Evolutionary conservation across 352 stramenopile genomes (phyloP), one percentile per base, ranked within the genome.

Genomic region (Phytophthora litchii): DNA sequence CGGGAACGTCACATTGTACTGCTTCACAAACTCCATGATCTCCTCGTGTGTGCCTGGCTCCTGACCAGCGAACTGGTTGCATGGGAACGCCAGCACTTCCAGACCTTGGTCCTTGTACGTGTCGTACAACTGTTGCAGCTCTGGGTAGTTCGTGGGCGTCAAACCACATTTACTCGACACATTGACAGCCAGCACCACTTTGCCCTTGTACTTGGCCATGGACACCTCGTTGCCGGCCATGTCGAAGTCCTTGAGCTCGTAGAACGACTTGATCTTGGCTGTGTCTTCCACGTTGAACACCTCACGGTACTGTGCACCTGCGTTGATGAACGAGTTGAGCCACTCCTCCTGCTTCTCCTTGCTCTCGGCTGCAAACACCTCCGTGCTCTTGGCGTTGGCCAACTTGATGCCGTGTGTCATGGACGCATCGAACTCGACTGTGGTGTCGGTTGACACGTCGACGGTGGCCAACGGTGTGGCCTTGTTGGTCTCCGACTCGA

Each of bases 131-230:
- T 90, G 64, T 20, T 71, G 65, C 37, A 96, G 79, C 78, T 97
- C 83, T 49, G 82, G 86, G 81, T 96, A 96, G 70, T 96, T 95
- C 52, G 67, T 70, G 54, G 88, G 84, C 3, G 88, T 94, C 35
- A 91, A 60, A 14, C 85, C 88, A 80, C 86, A 94, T 76, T 89
- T 83, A 6, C 75, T 88, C 12, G 85, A 88, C n/a, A 94, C 88
- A 55, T 96, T 96, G 1, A 95, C 84, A 11, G 86, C 69, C 44
- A 89, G 54, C 11, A 85, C 45, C 20, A 93, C 78, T 29, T 91
- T 78, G 14, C 84, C 83, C 49, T 78, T 75, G 64, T 84, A 97
- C 29, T 76, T 70, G 11, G 64, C 64, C 73, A 97, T 88, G 23
- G 48, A 60, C 19, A 93, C 75, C 25, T 86, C 75, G 16, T 83